Base-by-base conservation (phyloP, 495 filamentous ascomycete genomes). In the Penicillium lividum region DNA sequence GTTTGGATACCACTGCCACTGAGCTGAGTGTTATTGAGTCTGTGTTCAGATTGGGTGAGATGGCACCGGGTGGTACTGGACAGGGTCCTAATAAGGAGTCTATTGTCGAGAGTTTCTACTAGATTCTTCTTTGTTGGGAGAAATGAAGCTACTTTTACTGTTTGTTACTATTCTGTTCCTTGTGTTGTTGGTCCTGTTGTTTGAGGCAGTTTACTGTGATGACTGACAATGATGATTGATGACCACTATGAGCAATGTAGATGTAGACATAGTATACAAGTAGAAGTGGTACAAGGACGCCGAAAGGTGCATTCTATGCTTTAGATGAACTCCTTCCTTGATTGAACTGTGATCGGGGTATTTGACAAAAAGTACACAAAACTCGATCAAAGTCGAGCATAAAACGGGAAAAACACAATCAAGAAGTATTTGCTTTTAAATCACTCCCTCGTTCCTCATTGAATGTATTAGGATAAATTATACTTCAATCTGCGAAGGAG, bases 41-140 rank as follows among this genome's bases (percentile, higher is more conserved):
- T 64, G 93, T 98, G 49, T 98, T 98, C 75, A 82, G 91, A 58
- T 75, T 98, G 31, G 92, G 93, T 51, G 95, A 98, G 83, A 78
- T 76, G 73, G 73, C 69, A 22, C 71, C 75, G 16, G 64, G 71
- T 31, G 77, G 75, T 53, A 51, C 70, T 48, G 85, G 85, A 63
- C 89, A 84, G 15, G 89, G 85, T 53, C 88, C 80, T 43, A 82
- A 97, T 73, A 97, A 96, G 84, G 93, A 97, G 73, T 92, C 93
- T 46, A 95, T 98, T 83, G 94, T 98, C 55, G 94, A 98, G 83
- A 92, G 88, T 61, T 98, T 97, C 75, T 98, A 98, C 75, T 98
- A 80, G 83, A 22, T 33, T 53, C 33, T 45, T 60, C 27, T 42
- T 53, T 54, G 10, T 18, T 61, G 22, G 22, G 22, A 22, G 22